phyloP scores from a whole-genome alignment of 1,284 basidiomycete genomes.

The Ceratobasidium sp. region DNA sequence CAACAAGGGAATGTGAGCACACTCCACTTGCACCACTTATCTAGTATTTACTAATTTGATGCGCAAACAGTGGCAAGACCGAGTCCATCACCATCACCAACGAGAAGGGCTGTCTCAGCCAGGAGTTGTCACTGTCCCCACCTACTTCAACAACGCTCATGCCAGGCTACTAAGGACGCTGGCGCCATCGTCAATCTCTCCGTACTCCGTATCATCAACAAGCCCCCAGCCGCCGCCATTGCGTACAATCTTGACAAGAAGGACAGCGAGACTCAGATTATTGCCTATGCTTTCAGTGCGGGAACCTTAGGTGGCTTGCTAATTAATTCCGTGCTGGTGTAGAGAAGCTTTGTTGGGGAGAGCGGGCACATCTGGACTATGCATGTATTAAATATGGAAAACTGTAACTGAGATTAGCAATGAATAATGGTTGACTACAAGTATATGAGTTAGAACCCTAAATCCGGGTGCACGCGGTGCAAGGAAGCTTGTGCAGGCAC shows the following conservation, averaged over 20 bases:
- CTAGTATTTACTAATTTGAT: background rate
- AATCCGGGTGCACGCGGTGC: no score
- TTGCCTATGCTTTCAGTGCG: slow-evolving; percentile 69
- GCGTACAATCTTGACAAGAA: slow-evolving; percentile 69
- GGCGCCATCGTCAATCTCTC: slow-evolving; percentile 67
- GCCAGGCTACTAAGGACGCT: slow-evolving; percentile 68
- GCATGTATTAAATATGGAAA: no score
- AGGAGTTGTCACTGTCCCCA: slow-evolving; percentile 96
- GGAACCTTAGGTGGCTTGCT: slow-evolving; percentile 94
- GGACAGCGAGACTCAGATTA: slow-evolving; percentile 59
- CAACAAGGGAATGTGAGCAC: slow-evolving; percentile 90
- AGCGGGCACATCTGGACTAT: no score
- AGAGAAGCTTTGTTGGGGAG: no score
- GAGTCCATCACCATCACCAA: slow-evolving; percentile 91
- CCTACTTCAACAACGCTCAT: slow-evolving; percentile 76
- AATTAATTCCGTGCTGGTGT: no score
- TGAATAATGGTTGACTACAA: no score
- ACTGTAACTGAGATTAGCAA: no score
- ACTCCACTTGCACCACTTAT: background rate
- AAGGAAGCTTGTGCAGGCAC: no score
- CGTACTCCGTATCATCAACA: slow-evolving; percentile 69
- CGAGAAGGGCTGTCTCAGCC: slow-evolving; percentile 83
- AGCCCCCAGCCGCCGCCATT: slow-evolving; percentile 67
- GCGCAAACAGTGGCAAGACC: slow-evolving; percentile 73
- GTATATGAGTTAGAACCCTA: no score